Base-by-base conservation (phyloP, 176 grass and related monocot genomes). In the Musa beccarii region DNA sequence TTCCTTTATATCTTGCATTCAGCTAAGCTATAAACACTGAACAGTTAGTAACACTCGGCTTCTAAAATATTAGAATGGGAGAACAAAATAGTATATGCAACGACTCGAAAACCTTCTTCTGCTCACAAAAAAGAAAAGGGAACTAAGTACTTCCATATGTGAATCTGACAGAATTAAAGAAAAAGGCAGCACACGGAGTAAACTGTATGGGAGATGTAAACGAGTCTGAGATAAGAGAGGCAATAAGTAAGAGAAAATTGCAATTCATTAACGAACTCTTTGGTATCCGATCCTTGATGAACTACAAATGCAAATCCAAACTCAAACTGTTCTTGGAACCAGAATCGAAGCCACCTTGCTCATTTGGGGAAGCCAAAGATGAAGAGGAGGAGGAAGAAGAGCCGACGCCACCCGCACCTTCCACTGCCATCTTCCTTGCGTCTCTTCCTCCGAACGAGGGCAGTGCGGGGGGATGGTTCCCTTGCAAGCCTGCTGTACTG, bases 261-360 rank as follows among this genome's bases (percentile, higher is more conserved):
- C 12, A 34, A 68, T 34, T 29, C 24, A 16, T 34, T 68, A 11
- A 29, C 25, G 24, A 68, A 26, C 34, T 34, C 11, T 16, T 29
- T 28, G 8, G 13, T 24, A 81, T 75, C 64, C 74, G 83, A 84
- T 70, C 70, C 49, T 51, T 61, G 57, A 61, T n/a, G 57, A n/a
- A 61, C 78, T 91, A 96, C 83, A 96, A 86, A 75, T 83, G 85
- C 81, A 96, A 86, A 89, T 96, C 89, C 77, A 96, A 91, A 85
- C 86, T 96, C 78, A 96, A 81, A 74, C 85, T 82, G 12, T 88
- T 88, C 69, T 84, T 81, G 10, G 54, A 67, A 28, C 82, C 83
- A 74, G 23, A 78, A 28, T 83, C 82, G 34, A 84, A 82, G 9
- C 51, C 71, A 26, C 74, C 29, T 10, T 26, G 49, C 14, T 78